These are phyloP conservation scores for Colletotrichum incanum DNA, from an alignment of 2,329 filamentous ascomycete genomes.

Conservation along the genomic window DNA sequence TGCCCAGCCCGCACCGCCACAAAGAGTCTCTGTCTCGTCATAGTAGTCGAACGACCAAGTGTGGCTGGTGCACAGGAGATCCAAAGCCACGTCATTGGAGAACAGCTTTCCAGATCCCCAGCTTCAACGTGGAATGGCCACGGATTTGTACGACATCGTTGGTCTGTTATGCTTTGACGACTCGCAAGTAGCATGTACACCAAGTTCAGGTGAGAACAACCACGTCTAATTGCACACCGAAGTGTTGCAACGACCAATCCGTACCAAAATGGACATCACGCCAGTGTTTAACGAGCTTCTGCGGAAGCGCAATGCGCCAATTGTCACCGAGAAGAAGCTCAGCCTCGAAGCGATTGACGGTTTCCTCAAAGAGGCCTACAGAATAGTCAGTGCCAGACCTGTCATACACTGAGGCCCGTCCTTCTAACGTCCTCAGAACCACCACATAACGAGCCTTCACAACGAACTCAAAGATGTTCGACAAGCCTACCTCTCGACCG, in stretches of 20 bases:
- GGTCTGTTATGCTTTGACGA: not conserved
- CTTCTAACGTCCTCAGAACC: conserved; percentile 71
- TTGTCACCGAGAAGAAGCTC: conserved; percentile 59
- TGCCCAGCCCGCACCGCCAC: not conserved
- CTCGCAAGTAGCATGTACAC: conserved; percentile 13
- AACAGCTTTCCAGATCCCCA: conserved; percentile 33
- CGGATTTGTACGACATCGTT: not conserved
- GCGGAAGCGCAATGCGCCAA: conserved; percentile 69
- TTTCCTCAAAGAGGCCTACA: conserved; percentile 94
- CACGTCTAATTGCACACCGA: not conserved
- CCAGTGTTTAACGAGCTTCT: conserved; percentile 79
- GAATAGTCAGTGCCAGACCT: conserved; percentile 76
- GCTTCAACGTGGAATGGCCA: conserved; percentile 14
- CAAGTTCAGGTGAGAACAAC: not conserved
- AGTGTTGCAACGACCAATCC: not conserved
- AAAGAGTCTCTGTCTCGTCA: not conserved
- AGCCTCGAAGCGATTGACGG: conserved; percentile 77
- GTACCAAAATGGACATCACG: conserved; percentile 74
- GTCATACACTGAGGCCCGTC: too few relatives aligned
- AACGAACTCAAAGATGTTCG: conserved; percentile 86
- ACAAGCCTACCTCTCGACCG: conserved; percentile 90
- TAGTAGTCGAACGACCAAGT: not conserved
- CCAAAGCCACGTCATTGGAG: conserved; percentile 43
- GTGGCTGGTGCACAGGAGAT: conserved; percentile 21
- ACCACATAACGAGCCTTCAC: conserved; percentile 86